Evolutionary conservation across 169 alveolate genomes (phyloP).

Genomic region (Plasmodium blacklocki): DNA sequence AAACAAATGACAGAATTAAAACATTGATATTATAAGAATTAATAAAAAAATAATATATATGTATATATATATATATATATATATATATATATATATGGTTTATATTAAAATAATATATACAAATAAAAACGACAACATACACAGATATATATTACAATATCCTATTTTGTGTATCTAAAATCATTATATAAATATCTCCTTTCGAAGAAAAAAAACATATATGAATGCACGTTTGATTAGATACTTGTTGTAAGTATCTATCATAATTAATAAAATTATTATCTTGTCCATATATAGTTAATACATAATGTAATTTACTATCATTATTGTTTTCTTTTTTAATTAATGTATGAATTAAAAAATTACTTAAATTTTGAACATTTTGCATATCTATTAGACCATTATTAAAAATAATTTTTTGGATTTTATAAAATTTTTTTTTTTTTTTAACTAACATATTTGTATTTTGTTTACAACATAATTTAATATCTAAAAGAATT

Average conservation of each 20-base stretch:
- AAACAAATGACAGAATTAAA: too few relatives aligned
- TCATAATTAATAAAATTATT: slow-evolving; percentile 53
- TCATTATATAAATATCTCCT: slow-evolving; percentile 13
- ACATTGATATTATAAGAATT: too few relatives aligned
- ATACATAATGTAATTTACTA: slow-evolving; percentile 34
- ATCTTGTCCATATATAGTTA: slow-evolving; percentile 38
- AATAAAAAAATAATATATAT: too few relatives aligned
- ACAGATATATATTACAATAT: background rate
- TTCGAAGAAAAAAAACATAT: slow-evolving; percentile 17
- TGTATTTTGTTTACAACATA: slow-evolving; percentile 23
- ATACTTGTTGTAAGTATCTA: slow-evolving; percentile 44
- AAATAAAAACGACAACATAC: background rate
- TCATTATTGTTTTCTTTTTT: slow-evolving; percentile 2
- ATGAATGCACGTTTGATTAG: slow-evolving; percentile 34
- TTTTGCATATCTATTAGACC: slow-evolving; percentile 36
- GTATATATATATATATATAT: slow-evolving; percentile 7
- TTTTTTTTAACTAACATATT: slow-evolving; percentile 19
- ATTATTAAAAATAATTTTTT: slow-evolving; percentile 66
- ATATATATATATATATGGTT: background rate
- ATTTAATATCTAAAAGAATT: slow-evolving; percentile 60
- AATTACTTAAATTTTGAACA: slow-evolving; percentile 19
- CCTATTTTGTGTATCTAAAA: slow-evolving; percentile 21
- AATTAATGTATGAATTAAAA: slow-evolving; percentile 13
- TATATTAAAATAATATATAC: background rate
- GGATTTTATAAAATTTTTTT: slow-evolving; percentile 40